Base-by-base conservation (phyloP, 345 rosid genomes). In the Arabis alpina region DNA sequence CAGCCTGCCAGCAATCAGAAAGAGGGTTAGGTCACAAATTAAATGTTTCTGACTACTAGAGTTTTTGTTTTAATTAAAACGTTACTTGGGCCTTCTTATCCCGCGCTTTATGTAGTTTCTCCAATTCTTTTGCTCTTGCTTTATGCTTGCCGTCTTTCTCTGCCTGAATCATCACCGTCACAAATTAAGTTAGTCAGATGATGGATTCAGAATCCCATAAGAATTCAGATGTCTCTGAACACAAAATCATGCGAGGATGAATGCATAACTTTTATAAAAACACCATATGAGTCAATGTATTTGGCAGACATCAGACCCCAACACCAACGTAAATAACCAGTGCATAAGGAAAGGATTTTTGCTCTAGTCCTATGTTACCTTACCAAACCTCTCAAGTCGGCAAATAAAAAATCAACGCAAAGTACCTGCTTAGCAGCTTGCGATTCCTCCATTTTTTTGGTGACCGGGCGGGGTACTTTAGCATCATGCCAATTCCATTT, bases 401-500 rank as follows among this genome's bases (percentile, higher is more conserved):
- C n/a, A n/a, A n/a, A n/a, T n/a, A n/a, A n/a, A 42, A 64, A 30
- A 74, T 16, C 28, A 70, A 34, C 23, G 44, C 68, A 30, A 41
- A 65, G 16, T 64, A 94, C 99, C 98, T 89, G 98, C 71, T 85
- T 91, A 53, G 90, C 85, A 68, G 93, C 87, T 80, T 94, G 99
- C 65, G 89, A 84, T 78, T 94, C 99, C 80, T 94, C 98, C 98
- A 94, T 85, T 82, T 91, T 96, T 79, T 88, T 94, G 10, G 98
- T 91, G 75, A 94, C 83, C 42, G 97, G 86, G 81, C 99, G 91
- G 50, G 99, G 99, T 43, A 94, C 97, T 70, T 87, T 88, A 75
- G 99, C 99, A 81, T 96, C 83, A 64, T 80, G 79, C 97, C 99
- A 94, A 76, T 94, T 88, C 98, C 99, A 94, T 70, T 78, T 88